Evolutionary conservation across 352 stramenopile species (phyloP), one percentile per base, ranked within the genome.

Genomic region (Globisporangium perplexum): DNA sequence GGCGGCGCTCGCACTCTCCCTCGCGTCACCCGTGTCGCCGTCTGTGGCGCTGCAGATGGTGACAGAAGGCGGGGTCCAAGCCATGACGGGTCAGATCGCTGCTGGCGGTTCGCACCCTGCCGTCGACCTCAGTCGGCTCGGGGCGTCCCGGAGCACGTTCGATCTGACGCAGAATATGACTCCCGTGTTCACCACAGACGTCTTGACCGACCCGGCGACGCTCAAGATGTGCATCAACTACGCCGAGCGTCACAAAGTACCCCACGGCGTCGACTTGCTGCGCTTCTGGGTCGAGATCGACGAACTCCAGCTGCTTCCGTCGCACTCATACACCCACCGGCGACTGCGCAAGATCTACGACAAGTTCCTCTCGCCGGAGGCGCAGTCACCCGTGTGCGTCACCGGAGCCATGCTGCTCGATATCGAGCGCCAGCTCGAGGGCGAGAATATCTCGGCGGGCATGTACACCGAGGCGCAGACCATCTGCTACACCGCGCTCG

Each of bases 201-300:
- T 90, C 43, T 56, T 93, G 28, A 81, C 76, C 12, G 74, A 93
- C 38, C 79, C 82, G 4, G 57, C 68, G 44, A 87, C 76, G 46
- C 71, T 93, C 55, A 87, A 87, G 65, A 76, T 93, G 66, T 78
- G 87, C 50, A 69, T 77, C 30, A 69, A 62, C 36, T 93, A 74
- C 58, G 68, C 71, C 18, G 77, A 86, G 60, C 62, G 55, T 10
- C 66, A 82, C 45, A 80, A 83, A 20, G 67, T 93, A 10, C 65
- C 62, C 4, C 72, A 75, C 49, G 82, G 75, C 18, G 67, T 60
- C 23, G 82, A 93, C 51, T 66, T 74, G 60, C 74, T 93, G 51
- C 69, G 72, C 10, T 93, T 93, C 63, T 93, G 82, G 82, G 75
- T 83, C 59, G 82, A 93, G 51, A 85, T 93, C 43, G 79, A 90